Evolutionary conservation across 1,284 basidiomycete species (phyloP), one percentile per base, ranked within the genome.

Genomic region (Ganoderma multipileum): DNA sequence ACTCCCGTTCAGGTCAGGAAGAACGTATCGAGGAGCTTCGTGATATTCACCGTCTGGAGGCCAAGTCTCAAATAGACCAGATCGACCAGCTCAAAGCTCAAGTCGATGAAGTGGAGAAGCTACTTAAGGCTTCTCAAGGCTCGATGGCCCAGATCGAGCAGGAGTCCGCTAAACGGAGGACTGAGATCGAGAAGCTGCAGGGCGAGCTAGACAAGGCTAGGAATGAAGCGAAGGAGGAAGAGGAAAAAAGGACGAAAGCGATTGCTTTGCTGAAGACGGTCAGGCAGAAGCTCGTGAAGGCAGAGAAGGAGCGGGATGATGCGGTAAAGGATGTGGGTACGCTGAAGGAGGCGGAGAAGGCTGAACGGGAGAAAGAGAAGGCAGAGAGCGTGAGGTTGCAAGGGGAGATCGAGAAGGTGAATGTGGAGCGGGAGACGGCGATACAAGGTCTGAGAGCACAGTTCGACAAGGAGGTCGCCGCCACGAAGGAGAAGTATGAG

Each of bases 161-260:
- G 60, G 83, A 84, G 20, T 75, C 81, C 11, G 78, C 81, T 9
- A 86, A 85, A 68, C 85, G 85, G 42, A 83, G 87, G 65, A 78
- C 81, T 0, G 88, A 91, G 57, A 79, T 90, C 0, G 84, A 87
- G 4, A 84, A 84, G 52, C 80, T 95, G 11, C 84, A 85, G 42
- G 76, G 83, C 9, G 93, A 96, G 66, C 78, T 91, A 3, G 85
- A 89, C 52, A 89, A 88, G 68, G 82, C 87, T 2, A 91, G 89
- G 72, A 83, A 82, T 14, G 71, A 83, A 2, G 90, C 89, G 1
- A 97, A 94, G 78, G 96, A 97, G 72, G 96, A 98, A 77, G 96
- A 98, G 79, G 96, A 98, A 80, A 98, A 98, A 80, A 89, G 96
- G 16, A 88, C 90, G n/a, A 98, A 98, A 77, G 95, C 96, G 0